Percentiles rank a stretch among this genome's conserved stretches.
phyloP scores from a whole-genome alignment of 2,329 filamentous ascomycete species.

The Venturia oleaginea region DNA sequence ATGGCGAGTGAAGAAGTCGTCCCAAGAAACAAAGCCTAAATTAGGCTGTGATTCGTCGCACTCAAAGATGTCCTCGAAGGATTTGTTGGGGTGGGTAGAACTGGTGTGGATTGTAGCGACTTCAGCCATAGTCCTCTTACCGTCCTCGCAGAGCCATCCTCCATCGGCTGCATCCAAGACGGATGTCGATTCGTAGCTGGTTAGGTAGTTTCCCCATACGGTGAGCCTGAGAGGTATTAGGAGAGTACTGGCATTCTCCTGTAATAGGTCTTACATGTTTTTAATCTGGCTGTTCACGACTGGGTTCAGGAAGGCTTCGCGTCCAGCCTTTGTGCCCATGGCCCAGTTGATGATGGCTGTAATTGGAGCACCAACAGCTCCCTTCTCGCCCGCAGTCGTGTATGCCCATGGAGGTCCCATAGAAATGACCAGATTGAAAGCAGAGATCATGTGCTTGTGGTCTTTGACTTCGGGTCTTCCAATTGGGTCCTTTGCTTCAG shows the following conservation, averaged over 20 bases:
- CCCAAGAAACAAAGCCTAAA: background rate
- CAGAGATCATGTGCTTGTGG: background rate
- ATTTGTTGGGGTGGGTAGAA: background rate
- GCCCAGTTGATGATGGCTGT: constrained; percentile 1
- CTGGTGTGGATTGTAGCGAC: background rate
- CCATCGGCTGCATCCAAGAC: background rate
- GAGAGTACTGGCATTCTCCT: background rate
- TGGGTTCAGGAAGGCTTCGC: background rate
- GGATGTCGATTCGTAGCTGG: background rate
- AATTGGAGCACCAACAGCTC: background rate
- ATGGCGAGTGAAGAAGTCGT: constrained; percentile 1
- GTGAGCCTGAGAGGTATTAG: background rate
- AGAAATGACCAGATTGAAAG: background rate
- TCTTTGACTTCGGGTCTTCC: constrained; percentile 48
- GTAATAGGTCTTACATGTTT: background rate
- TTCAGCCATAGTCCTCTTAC: background rate
- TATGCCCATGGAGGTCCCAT: constrained; percentile 3
- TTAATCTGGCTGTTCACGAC: background rate
- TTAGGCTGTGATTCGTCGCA: background rate
- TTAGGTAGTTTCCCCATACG: background rate
- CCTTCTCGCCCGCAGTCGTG: background rate
- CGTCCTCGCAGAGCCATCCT: background rate
- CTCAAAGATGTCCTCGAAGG: background rate
- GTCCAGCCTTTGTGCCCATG: background rate
- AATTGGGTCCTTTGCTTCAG: constrained; percentile 51